These are phyloP conservation scores for Abrus pulchellus DNA, from an alignment of 306 rosid species.

Conservation along the genomic window DNA sequence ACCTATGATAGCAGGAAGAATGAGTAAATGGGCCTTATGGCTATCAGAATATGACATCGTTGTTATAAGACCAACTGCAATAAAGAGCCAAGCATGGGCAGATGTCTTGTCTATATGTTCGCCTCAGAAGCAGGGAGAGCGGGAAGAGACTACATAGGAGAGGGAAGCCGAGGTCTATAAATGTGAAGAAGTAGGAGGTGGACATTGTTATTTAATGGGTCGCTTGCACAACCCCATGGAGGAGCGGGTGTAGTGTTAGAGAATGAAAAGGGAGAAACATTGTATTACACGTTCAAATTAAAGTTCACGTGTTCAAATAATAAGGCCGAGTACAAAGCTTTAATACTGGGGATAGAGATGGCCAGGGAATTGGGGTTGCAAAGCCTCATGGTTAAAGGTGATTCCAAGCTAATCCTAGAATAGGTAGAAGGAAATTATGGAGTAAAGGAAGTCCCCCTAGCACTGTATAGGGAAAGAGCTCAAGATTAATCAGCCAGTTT, in stretches of 20 bases:
- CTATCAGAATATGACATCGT: too few species aligned
- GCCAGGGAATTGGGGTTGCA: background rate
- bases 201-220: background rate
- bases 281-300: background rate
- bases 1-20: background rate
- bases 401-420: background rate
- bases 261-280: background rate
- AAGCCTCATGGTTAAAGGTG: background rate
- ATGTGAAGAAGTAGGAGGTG: background rate
- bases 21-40: background rate
- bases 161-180: too few species aligned
- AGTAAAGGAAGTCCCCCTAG: background rate
- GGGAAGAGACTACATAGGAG: too few species aligned
- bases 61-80: too few species aligned
- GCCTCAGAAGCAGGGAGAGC: too few species aligned
- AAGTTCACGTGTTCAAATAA: background rate
- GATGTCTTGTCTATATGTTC: too few species aligned
- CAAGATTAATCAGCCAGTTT: background rate
- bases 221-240: background rate
- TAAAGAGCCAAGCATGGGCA: too few species aligned
- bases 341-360: background rate
- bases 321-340: background rate
- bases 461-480: accelerated
- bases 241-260: background rate
- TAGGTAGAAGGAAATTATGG: background rate